Base-by-base conservation (phyloP, 2,329 filamentous ascomycete genomes). In the Ophiostoma triangulosporum region DNA sequence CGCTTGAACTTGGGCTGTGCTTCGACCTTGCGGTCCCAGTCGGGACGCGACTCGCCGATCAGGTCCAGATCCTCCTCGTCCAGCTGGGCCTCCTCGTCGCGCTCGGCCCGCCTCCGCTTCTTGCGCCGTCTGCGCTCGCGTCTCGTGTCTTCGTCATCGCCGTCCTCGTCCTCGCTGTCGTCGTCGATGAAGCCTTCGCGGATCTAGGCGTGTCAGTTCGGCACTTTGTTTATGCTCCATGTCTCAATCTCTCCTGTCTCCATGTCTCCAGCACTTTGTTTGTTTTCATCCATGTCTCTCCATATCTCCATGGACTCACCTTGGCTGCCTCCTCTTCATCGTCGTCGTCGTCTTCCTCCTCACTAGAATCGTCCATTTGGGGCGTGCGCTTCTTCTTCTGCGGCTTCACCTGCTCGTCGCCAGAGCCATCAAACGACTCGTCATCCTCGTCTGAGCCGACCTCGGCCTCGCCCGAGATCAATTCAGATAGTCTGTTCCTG, bases 51-150 rank as follows among this genome's bases (percentile, higher is more conserved):
- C 65, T 94, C 86, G 51, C 89, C 90, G 61, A 98, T 96, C 54
- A 98, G 75, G 65, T 97, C 93, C 55, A 98, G 70, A 74, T 98
- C 93, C 66, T 98, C 93, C 60, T 96, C 91, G 61, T 97, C 93
- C 8, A 98, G 79, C 56, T 88, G 86, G 57, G 91, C 89, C 64
- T 95, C 88, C 58, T 88, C 83, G 63, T 88, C 86, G 54, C 86
- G 83, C 64, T 94, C 86, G 50, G 77, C 71, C 55, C 80, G 73
- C 63, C 88, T 82, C 60, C 88, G 83, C 72, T 93, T 95, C 68
- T 81, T 80, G 64, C 82, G 81, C 66, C 85, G 84, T 59, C 78
- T 73, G 35, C 80, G 77, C 58, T 63, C 71, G 56, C 70, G 74
- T 56, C 73, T 73, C 54, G 77, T 72, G 27, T 70, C 70, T 33